These are phyloP conservation scores for Angomonas desouzai DNA, from an alignment of 208 protist genomes.

Conservation along the genomic window DNA sequence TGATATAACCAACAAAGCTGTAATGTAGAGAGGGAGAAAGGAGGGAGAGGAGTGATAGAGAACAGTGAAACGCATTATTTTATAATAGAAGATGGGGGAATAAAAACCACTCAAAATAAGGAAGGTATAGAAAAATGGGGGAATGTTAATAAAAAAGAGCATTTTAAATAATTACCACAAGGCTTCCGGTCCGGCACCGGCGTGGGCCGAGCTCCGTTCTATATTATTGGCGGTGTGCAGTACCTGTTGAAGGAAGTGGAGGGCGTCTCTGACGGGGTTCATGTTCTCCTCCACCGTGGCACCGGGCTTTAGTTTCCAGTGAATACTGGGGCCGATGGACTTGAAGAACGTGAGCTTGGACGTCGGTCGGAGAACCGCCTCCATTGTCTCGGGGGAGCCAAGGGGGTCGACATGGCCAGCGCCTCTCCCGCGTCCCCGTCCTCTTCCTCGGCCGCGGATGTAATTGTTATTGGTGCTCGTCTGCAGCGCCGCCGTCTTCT, in stretches of 20 bases:
- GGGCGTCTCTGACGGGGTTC: slow-evolving; percentile 69
- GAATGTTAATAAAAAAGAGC: slow-evolving; percentile 5
- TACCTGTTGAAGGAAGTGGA: slow-evolving; percentile 74
- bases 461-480: slow-evolving; percentile 59
- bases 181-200: slow-evolving; percentile 64
- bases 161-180: slow-evolving; percentile 21
- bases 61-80: not conserved
- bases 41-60: slow-evolving; percentile 1
- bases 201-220: slow-evolving; percentile 61
- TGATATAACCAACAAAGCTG: slow-evolving; percentile 12
- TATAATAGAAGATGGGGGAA: not conserved
- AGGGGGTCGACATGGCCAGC: slow-evolving; percentile 5
- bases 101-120: not conserved
- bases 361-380: slow-evolving; percentile 43
- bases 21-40: slow-evolving; percentile 9
- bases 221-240: slow-evolving; percentile 81
- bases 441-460: slow-evolving; percentile 24
- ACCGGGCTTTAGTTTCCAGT: slow-evolving; percentile 75
- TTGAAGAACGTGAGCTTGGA: slow-evolving; percentile 80
- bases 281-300: slow-evolving; percentile 68
- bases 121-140: not conserved
- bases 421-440: slow-evolving; percentile 17
- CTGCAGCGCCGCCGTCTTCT: slow-evolving; percentile 47
- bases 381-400: slow-evolving; percentile 28
- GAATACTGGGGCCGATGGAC: slow-evolving; percentile 63